Evolutionary conservation across 768 basidiomycete species (phyloP).

Genomic region (Lactarius sanguifluus): DNA sequence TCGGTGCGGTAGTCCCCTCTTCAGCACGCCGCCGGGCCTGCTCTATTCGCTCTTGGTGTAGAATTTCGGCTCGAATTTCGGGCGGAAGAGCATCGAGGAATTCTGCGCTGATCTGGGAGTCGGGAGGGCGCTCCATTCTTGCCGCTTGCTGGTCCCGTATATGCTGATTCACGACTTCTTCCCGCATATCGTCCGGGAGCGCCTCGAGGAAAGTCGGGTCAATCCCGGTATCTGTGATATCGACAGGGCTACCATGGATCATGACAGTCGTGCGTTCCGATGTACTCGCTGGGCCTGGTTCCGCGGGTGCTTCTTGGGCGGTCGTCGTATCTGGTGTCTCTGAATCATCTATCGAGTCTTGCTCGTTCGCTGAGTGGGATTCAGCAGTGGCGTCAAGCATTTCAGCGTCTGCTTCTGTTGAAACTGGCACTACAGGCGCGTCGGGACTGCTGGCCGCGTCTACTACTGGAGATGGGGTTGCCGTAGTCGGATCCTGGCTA

Average conservation of each 20-base stretch:
- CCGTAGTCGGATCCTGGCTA: conserved; percentile 32
- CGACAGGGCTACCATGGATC: conserved; percentile 90
- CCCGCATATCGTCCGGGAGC: conserved; percentile 96
- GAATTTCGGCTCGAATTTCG: conserved; percentile 94
- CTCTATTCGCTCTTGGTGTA: conserved; percentile 91
- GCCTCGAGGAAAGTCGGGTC: conserved; percentile 98
- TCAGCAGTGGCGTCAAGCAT: conserved; percentile 45
- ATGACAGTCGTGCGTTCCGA: conserved; percentile 77
- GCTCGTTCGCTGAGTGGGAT: conserved; percentile 13
- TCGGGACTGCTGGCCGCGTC: conserved; percentile 33
- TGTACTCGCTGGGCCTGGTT: conserved; percentile 39
- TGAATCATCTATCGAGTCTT: conserved; percentile 18
- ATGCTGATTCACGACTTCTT: conserved; percentile 97
- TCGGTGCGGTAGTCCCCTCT: conserved; percentile 38
- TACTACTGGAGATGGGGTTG: conserved; percentile 3
- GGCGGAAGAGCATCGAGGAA: conserved; percentile 96
- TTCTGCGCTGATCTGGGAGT: conserved; percentile 90
- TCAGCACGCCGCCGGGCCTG: conserved; percentile 56
- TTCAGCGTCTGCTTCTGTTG: conserved; percentile 47
- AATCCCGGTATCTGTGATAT: conserved; percentile 98
- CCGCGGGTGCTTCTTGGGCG: conserved; percentile 29
- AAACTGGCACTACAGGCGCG: conserved; percentile 38
- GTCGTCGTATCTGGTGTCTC: conserved; percentile 20
- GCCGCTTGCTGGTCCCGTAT: conserved; percentile 88
- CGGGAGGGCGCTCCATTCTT: conserved; percentile 67